These are phyloP conservation scores for Fraxinus baroniana DNA, from an alignment of 305 asterid species.

Conservation along the genomic window DNA sequence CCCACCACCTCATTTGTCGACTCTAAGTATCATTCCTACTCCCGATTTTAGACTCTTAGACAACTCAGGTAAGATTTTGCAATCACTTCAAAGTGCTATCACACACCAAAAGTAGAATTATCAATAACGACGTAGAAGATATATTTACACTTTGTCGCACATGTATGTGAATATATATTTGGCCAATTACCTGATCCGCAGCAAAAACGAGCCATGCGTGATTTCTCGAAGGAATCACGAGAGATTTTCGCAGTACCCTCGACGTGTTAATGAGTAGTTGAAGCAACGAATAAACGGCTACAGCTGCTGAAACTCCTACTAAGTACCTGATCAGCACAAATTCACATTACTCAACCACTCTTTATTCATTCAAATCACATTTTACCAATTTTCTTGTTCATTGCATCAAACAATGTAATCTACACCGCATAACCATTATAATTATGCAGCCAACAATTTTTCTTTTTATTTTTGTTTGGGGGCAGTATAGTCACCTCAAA, in stretches of 20 bases:
- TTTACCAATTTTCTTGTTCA: not conserved
- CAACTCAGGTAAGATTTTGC: not conserved
- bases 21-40: not conserved
- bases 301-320: constrained; percentile 79
- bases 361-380: constrained; percentile 15
- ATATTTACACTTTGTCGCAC: not conserved
- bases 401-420: not conserved
- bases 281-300: constrained; percentile 63
- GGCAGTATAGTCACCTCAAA: not conserved
- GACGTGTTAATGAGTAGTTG: constrained; percentile 52
- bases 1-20: not conserved
- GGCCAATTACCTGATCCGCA: constrained; percentile 67
- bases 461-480: not conserved
- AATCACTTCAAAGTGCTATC: not conserved
- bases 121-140: not conserved
- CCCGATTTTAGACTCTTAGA: not conserved
- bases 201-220: constrained; percentile 78
- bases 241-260: constrained; percentile 43
- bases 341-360: constrained; percentile 33
- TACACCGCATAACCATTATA: not conserved
- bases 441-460: not conserved
- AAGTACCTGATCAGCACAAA: constrained; percentile 53
- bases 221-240: constrained; percentile 46
- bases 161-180: no score
- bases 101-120: not conserved